phyloP scores from a whole-genome alignment of 352 stramenopile genomes.

The Plasmopara halstedii region DNA sequence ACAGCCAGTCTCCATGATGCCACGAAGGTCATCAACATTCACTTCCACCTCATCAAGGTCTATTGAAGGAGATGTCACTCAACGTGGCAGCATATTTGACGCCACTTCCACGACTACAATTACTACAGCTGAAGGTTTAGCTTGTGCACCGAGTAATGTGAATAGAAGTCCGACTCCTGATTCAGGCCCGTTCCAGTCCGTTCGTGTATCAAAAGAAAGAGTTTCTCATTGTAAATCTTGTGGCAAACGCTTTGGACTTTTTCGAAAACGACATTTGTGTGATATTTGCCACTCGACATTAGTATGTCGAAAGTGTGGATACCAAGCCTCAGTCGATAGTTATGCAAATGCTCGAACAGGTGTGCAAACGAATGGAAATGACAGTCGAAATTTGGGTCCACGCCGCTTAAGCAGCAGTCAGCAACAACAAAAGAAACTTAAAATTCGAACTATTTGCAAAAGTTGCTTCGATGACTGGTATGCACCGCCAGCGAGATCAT shows the following conservation, averaged over 20 bases:
- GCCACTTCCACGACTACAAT: slow-evolving; percentile 1
- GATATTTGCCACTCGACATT: slow-evolving; percentile 47
- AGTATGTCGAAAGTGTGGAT: slow-evolving; percentile 53
- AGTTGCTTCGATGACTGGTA: slow-evolving; percentile 34
- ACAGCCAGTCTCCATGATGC: slow-evolving; percentile 13
- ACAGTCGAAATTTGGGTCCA: slow-evolving; percentile 7
- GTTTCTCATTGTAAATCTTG: slow-evolving; percentile 35
- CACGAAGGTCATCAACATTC: slow-evolving; percentile 22
- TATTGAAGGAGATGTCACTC: slow-evolving; percentile 15
- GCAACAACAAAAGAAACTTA: slow-evolving; percentile 32
- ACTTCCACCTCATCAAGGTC: slow-evolving; percentile 27
- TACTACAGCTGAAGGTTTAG: slow-evolving; percentile 1
- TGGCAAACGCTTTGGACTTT: slow-evolving; percentile 57
- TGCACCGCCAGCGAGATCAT: neutral
- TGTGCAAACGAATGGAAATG: slow-evolving; percentile 19
- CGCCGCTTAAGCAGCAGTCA: slow-evolving; percentile 21
- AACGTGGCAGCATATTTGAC: slow-evolving; percentile 18
- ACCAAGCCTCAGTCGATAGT: slow-evolving; percentile 35
- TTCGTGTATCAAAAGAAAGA: slow-evolving; percentile 21
- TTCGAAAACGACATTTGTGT: slow-evolving; percentile 44
- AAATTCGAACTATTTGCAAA: slow-evolving; percentile 42
- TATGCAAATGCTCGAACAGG: slow-evolving; percentile 22
- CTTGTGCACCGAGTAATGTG: slow-evolving; percentile 14
- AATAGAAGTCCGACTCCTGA: slow-evolving; percentile 4
- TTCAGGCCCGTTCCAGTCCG: slow-evolving; percentile 13